These are phyloP conservation scores for Monosporascus cannonballus DNA, from an alignment of 2,329 filamentous ascomycete genomes.

Conservation along the genomic window DNA sequence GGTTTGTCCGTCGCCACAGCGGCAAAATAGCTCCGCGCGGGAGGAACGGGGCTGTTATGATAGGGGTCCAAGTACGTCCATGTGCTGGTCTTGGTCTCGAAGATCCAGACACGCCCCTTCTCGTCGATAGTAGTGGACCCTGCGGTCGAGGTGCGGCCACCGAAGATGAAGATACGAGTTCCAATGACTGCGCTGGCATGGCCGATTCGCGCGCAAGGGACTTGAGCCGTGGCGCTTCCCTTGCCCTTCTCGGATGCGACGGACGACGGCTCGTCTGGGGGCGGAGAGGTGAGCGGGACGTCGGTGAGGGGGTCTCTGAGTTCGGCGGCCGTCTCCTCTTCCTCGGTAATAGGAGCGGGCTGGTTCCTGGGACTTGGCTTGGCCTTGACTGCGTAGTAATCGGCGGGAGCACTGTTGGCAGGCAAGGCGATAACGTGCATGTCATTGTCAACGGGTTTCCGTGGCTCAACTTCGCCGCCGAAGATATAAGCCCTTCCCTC, in stretches of 20 bases:
- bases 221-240: conserved; percentile 32
- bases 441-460: conserved; percentile 65
- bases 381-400: conserved; percentile 53
- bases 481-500: conserved; percentile 58
- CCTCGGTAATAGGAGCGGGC: conserved; percentile 19
- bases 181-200: conserved; percentile 64
- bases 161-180: conserved; percentile 72
- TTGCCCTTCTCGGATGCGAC: conserved; percentile 27
- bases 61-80: conserved; percentile 63
- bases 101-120: conserved; percentile 68
- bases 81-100: conserved; percentile 54
- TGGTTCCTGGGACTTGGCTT: conserved; percentile 29
- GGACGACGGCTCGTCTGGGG: conserved; percentile 13
- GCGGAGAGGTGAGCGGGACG: conserved; percentile 31
- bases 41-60: conserved; percentile 44
- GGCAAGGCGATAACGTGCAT: conserved; percentile 62
- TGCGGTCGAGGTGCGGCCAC: conserved; percentile 61
- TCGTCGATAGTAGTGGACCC: conserved; percentile 70
- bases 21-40: conserved; percentile 65
- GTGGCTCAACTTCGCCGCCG: conserved; percentile 64
- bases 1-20: conserved; percentile 53
- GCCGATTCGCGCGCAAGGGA: conserved; percentile 66
- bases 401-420: conserved; percentile 49
- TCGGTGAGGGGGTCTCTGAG: conserved; percentile 35
- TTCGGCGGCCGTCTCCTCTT: conserved; percentile 20